Conservation (phyloP, 2,329 filamentous ascomycete genomes). For the Curvularia verruculosa region DNA sequence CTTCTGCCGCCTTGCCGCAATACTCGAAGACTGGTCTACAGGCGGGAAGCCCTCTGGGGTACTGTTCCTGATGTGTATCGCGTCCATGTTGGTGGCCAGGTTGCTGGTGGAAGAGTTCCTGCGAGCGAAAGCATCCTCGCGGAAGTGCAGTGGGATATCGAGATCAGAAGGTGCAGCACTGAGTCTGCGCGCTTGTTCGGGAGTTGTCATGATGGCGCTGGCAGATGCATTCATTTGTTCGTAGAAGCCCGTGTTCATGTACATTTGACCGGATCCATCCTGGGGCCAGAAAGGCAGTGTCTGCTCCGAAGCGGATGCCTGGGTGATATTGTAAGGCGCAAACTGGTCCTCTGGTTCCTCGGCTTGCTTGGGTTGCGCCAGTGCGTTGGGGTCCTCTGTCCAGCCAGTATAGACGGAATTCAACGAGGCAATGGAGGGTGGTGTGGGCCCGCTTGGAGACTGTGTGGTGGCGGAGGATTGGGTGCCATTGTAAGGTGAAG, state of each 20-base stretch:
- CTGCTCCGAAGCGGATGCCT: slow-evolving; percentile 41
- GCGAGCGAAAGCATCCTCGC: slow-evolving; percentile 42
- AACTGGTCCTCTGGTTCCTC: slow-evolving; percentile 41
- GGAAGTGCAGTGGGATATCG: slow-evolving; percentile 37
- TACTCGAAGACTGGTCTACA: slow-evolving; percentile 48
- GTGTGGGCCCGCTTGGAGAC: slow-evolving; percentile 41
- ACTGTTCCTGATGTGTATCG: slow-evolving; percentile 46
- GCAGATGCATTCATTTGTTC: slow-evolving; percentile 47
- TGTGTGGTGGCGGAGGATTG: slow-evolving; percentile 41
- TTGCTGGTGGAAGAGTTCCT: slow-evolving; percentile 50
- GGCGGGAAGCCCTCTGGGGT: slow-evolving; percentile 47
- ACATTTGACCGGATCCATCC: slow-evolving; percentile 29
- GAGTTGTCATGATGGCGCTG: slow-evolving; percentile 44
- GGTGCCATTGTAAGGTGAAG: slow-evolving; percentile 45
- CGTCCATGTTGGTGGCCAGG: slow-evolving; percentile 48
- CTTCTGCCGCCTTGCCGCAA: slow-evolving; percentile 51
- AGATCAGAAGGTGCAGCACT: slow-evolving; percentile 43
- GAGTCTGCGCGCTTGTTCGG: slow-evolving; percentile 37
- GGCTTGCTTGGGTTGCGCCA: slow-evolving; percentile 29
- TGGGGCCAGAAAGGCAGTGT: slow-evolving; percentile 39
- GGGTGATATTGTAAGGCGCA: slow-evolving; percentile 38
- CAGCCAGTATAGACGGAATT: slow-evolving; percentile 47
- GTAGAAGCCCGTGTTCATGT: slow-evolving; percentile 41
- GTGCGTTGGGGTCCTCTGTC: slow-evolving; percentile 42
- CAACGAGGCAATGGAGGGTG: slow-evolving; percentile 44